A percentile compares a stretch with the other conserved stretches of the same genome.
Conservation (phyloP, 2,329 filamentous ascomycete species). For the Myriangium duriaei region DNA sequence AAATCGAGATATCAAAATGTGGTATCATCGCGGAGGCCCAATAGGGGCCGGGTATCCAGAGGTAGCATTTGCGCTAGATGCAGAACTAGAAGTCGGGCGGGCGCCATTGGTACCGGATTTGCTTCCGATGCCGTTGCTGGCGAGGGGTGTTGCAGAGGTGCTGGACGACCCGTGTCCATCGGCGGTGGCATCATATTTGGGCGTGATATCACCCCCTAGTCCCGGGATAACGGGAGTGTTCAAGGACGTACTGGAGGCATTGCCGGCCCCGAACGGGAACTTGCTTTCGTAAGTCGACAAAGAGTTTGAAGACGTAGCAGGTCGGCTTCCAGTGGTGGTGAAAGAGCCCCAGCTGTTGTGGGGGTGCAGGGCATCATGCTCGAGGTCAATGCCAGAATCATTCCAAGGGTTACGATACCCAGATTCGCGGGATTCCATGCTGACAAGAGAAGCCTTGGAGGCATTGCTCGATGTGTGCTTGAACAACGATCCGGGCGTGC, state of each 20-base stretch:
- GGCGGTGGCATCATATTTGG: slow-evolving; percentile 20
- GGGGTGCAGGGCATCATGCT: slow-evolving; percentile 51
- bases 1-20: neutral
- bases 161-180: slow-evolving; percentile 9
- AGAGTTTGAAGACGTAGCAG: slow-evolving; percentile 51
- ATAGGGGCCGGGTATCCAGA: slow-evolving; percentile 29
- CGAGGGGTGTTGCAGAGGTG: slow-evolving; percentile 3
- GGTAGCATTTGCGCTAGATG: slow-evolving; percentile 14
- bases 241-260: slow-evolving; percentile 26
- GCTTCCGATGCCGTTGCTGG: slow-evolving; percentile 6
- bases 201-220: slow-evolving; percentile 26
- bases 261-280: slow-evolving; percentile 46
- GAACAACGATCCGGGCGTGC: slow-evolving; percentile 62
- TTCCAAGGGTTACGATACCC: slow-evolving; percentile 91
- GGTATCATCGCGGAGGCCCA: slow-evolving; percentile 25
- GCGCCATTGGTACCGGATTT: slow-evolving; percentile 10
- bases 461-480: slow-evolving; percentile 76
- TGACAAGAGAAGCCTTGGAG: slow-evolving; percentile 90
- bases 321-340: slow-evolving; percentile 50
- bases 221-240: slow-evolving; percentile 27
- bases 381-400: slow-evolving; percentile 90
- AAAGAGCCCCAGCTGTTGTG: slow-evolving; percentile 32
- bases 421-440: slow-evolving; percentile 88
- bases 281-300: slow-evolving; percentile 48
- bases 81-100: slow-evolving; percentile 14